Evolutionary conservation across 1,284 basidiomycete species (phyloP).

Genomic region (Hypsizygus ulmarius): DNA sequence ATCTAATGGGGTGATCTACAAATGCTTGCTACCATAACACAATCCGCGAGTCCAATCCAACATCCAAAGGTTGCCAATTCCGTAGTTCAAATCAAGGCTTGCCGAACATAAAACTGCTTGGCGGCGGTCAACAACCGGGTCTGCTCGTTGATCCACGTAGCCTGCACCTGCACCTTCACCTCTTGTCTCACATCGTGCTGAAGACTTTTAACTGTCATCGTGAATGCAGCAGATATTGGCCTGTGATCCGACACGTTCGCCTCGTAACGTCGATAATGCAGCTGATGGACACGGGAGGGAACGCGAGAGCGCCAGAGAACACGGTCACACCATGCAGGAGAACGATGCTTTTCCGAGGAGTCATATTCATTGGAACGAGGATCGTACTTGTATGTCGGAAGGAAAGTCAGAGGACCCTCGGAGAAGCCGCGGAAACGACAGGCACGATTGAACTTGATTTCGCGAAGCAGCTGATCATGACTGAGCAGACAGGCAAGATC

Average conservation of each 20-base stretch:
- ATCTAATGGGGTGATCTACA: conserved; percentile 12
- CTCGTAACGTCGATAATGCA: conserved; percentile 80
- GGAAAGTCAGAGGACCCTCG: conserved; percentile 81
- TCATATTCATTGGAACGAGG: conserved; percentile 78
- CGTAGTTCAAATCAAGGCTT: conserved; percentile 34
- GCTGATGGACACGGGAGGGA: conserved; percentile 52
- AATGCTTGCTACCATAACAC: conserved; percentile 6
- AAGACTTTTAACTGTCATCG: conserved; percentile 71
- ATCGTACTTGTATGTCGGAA: conserved; percentile 97
- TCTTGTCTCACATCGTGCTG: conserved; percentile 53
- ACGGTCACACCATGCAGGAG: conserved; percentile 96
- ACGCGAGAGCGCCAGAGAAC: conserved; percentile 78
- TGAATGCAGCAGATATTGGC: conserved; percentile 81
- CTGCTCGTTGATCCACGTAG: conserved; percentile 61
- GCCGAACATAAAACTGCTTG: conserved; percentile 50
- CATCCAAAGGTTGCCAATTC: neutral
- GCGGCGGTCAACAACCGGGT: conserved; percentile 48
- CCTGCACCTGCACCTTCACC: conserved; percentile 54
- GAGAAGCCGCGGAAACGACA: conserved; percentile 84
- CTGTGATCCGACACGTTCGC: conserved; percentile 83
- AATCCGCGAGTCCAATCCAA: too few relatives aligned
- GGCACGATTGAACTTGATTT: conserved; percentile 81
- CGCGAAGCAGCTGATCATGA: conserved; percentile 89
- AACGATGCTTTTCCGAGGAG: conserved; percentile 81
- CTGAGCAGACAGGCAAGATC: conserved; percentile 65